Evolutionary conservation across 1,284 basidiomycete species (phyloP), one percentile per base, ranked within the genome.

Genomic region (Microstroma glucosiphilum): DNA sequence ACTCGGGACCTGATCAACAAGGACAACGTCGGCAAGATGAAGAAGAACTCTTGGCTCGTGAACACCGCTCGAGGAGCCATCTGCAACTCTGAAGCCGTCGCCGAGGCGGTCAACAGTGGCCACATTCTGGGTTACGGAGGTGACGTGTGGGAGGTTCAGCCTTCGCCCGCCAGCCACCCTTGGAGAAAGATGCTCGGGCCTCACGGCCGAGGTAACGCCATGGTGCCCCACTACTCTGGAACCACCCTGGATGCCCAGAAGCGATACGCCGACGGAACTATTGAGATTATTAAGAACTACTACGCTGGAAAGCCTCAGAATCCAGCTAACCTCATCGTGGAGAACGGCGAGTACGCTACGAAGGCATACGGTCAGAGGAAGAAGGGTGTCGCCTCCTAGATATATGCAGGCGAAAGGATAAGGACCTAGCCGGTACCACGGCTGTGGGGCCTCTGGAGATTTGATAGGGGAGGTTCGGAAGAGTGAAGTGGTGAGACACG

Each of bases 41-140:
- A 96, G 85, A 88, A 89, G 76, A 84, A 83, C 37, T 73, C 80
- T n/a, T 92, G 89, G 88, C 85, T 93, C 70, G 87, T 94, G 78
- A 93, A 94, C 85, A 93, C 91, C 40, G 92, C 92, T 51, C 90
- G 91, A 73, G 92, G 92, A 55, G 92, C 92, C 58, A 92, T 96
- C 76, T 90, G 88, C 80, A 88, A 91, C 81, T 87, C 87, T 68
- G 84, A 90, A 67, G 91, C 87, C 55, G 86, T 96, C 63, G 86
- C 87, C 11, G 86, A 81, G 1, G 91, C 92, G 11, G 80, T 96
- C 66, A 84, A 86, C 81, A 86, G 84, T 60, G 92, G 92, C 17
- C 89, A 90, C 57, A 79, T 93, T 63, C 64, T 63, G 26, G 81
- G 85, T 6, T 87, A 87, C 78, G 86, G 86, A 69, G 79, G 80